These are phyloP conservation scores for Pythium grandisporangium DNA, from an alignment of 352 stramenopile species.

Conservation along the genomic window DNA sequence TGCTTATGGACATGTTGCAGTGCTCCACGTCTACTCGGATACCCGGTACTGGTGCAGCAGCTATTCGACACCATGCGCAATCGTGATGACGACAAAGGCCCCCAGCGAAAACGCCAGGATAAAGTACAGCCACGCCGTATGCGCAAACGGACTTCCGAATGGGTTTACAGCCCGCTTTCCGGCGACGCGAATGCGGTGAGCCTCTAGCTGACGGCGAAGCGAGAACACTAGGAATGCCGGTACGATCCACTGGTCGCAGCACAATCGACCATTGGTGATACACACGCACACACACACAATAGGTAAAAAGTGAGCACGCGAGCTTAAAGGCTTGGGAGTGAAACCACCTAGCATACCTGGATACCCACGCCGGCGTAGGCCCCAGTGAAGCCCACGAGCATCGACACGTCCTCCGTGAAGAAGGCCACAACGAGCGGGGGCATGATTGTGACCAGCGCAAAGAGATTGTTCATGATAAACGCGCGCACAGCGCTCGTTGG, in stretches of 20 bases:
- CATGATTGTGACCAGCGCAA: conserved; percentile 61
- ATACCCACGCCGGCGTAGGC: conserved; percentile 81
- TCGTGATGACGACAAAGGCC: conserved; percentile 66
- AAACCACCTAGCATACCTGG: conserved; percentile 52
- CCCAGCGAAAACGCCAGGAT: conserved; percentile 46
- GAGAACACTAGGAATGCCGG: conserved; percentile 69
- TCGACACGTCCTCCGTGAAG: conserved; percentile 84
- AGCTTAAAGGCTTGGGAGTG: not conserved
- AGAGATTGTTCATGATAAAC: conserved; percentile 52
- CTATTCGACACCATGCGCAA: conserved; percentile 42
- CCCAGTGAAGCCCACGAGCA: conserved; percentile 82
- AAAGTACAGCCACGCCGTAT: conserved; percentile 58
- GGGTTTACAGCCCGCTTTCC: conserved; percentile 28
- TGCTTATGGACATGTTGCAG: no score
- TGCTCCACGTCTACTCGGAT: no score
- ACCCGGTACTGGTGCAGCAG: no score
- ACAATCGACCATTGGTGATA: no score
- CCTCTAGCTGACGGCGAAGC: conserved; percentile 43
- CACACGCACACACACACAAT: conserved; percentile 3
- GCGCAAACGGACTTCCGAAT: conserved; percentile 68
- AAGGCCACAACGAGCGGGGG: conserved; percentile 75
- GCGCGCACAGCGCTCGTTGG: conserved; percentile 14
- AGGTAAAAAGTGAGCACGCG: not conserved
- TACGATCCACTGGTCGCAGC: conserved; percentile 83
- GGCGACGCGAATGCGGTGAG: conserved; percentile 10